Percentiles rank a stretch among this genome's conserved stretches.
These are phyloP conservation scores for Allium sativum DNA, from an alignment of 106 monocot genomes.

Conservation along the genomic window DNA sequence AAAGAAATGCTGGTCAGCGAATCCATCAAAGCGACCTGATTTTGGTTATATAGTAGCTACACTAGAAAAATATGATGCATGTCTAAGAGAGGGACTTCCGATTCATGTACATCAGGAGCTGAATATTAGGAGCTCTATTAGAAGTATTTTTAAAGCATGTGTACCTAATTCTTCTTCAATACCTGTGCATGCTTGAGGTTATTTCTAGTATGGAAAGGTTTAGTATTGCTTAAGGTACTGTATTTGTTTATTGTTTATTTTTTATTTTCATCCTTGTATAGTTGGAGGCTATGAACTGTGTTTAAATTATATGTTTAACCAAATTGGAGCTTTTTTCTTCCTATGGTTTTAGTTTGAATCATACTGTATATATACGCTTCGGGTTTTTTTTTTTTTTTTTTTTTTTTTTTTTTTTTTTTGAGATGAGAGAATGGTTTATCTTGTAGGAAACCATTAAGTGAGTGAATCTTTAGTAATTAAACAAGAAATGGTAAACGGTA, in stretches of 20 bases:
- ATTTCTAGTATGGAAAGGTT: neutral
- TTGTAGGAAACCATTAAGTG: too few relatives aligned
- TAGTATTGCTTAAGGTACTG: conserved; percentile 3
- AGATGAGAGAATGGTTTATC: too few relatives aligned
- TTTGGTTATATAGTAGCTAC: conserved; percentile 63
- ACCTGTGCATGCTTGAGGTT: conserved; percentile 47
- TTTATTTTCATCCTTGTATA: neutral
- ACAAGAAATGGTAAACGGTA: too few relatives aligned
- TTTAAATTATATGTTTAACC: neutral
- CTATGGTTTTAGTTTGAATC: neutral
- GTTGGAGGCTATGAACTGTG: too few relatives aligned
- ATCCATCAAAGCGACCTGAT: conserved; percentile 71
- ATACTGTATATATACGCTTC: neutral
- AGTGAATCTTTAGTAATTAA: too few relatives aligned
- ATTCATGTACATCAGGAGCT: conserved; percentile 37
- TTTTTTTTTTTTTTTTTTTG: too few relatives aligned
- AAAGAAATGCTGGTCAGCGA: conserved; percentile 71
- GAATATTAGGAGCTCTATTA: conserved; percentile 25
- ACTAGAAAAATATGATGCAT: conserved; percentile 61
- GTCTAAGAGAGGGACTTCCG: conserved; percentile 63
- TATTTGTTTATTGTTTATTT: conserved; percentile 3
- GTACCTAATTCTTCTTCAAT: conserved; percentile 27
- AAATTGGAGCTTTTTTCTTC: neutral
- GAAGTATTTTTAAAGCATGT: conserved; percentile 50
- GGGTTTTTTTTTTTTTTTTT: too few relatives aligned